phyloP scores from a whole-genome alignment of 2,329 filamentous ascomycete species.

The Penicillium sp. region DNA sequence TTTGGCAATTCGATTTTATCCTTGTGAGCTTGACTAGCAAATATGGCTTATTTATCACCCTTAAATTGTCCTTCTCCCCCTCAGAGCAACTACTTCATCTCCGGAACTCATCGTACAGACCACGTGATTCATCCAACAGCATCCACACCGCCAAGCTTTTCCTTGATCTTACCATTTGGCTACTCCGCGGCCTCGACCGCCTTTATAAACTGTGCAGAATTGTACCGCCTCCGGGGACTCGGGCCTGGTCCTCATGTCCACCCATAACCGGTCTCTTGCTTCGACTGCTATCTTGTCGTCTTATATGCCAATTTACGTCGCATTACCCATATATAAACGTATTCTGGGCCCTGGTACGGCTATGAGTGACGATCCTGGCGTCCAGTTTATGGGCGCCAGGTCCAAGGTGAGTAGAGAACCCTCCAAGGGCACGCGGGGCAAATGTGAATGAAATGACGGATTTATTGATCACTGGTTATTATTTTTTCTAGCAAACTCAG shows the following conservation, averaged over 20 bases:
- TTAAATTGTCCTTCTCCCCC: background rate
- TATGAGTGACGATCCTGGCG: slow-evolving; percentile 44
- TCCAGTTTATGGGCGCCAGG: slow-evolving; percentile 43
- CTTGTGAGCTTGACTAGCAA: background rate
- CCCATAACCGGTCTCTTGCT: background rate
- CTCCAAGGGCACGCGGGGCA: slow-evolving; percentile 29
- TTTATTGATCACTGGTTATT: slow-evolving; percentile 23
- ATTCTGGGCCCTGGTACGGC: slow-evolving; percentile 10
- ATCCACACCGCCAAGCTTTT: background rate
- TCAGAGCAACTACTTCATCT: no score
- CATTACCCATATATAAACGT: background rate
- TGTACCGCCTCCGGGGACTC: slow-evolving; percentile 20
- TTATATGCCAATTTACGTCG: slow-evolving; percentile 8
- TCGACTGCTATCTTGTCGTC: background rate
- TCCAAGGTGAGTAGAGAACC: slow-evolving; percentile 41
- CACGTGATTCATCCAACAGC: background rate
- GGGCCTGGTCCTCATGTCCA: slow-evolving; percentile 18
- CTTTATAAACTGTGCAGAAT: slow-evolving; percentile 6
- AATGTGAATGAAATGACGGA: slow-evolving; percentile 14
- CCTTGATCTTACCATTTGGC: slow-evolving; percentile 3
- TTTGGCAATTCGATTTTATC: background rate
- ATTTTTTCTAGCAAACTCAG: slow-evolving; percentile 37
- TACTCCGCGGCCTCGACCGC: background rate
- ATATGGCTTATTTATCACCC: background rate
- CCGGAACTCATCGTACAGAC: background rate